Conservation (phyloP, 768 basidiomycete genomes). For the Podaxis rugospora region DNA sequence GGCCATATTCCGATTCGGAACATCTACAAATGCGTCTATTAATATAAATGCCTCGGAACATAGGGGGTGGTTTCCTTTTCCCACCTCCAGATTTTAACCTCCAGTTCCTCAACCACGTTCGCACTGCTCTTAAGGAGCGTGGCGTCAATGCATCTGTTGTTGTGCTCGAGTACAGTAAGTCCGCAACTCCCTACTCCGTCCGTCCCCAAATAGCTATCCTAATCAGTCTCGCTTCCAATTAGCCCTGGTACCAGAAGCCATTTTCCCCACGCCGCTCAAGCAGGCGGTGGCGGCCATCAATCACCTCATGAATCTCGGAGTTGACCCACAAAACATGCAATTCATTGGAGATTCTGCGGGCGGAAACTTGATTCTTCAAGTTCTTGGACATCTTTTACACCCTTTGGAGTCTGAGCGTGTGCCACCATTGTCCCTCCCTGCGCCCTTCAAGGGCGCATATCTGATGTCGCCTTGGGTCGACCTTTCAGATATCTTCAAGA, state of each 20-base stretch:
- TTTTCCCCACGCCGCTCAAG: conserved; percentile 26
- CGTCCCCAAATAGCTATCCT: background rate
- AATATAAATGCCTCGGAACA: background rate
- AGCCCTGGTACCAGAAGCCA: conserved; percentile 23
- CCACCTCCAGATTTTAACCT: conserved; percentile 10
- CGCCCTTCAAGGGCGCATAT: conserved; percentile 20
- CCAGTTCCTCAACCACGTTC: conserved; percentile 9
- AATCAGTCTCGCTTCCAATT: background rate
- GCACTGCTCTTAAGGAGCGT: conserved; percentile 9
- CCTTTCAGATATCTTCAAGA: conserved; percentile 17
- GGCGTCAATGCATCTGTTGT: conserved; percentile 14
- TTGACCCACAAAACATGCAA: conserved; percentile 27
- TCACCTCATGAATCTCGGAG: conserved; percentile 24
- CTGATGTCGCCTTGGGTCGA: conserved; percentile 31
- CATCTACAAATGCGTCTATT: background rate
- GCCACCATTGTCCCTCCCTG: conserved; percentile 16
- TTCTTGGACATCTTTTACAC: conserved; percentile 29
- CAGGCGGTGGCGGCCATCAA: conserved; percentile 24
- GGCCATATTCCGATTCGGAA: background rate
- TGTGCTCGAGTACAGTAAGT: conserved; percentile 17
- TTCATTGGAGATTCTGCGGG: conserved; percentile 33
- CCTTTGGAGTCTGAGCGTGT: conserved; percentile 18
- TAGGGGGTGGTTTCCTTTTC: conserved; percentile 16
- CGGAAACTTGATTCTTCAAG: conserved; percentile 24
- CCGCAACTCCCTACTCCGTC: background rate